Conservation (phyloP, 2,329 filamentous ascomycete species). For the Sphaerulina vaccinii region DNA sequence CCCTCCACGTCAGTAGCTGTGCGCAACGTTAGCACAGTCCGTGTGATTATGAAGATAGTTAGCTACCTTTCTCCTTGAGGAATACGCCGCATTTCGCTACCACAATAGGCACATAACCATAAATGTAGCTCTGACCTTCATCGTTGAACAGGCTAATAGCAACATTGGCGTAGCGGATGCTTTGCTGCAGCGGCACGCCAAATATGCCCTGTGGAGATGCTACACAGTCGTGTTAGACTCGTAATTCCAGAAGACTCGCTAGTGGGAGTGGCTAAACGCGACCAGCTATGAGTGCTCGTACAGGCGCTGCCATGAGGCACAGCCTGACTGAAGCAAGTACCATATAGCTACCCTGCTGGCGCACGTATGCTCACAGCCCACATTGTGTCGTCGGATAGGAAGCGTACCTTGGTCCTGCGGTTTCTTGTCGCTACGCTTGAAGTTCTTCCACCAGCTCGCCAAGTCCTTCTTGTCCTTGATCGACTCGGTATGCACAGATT, state of each 20-base stretch:
- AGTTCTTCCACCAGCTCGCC: slow-evolving; percentile 96
- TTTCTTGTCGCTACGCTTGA: slow-evolving; percentile 68
- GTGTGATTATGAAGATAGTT: background rate
- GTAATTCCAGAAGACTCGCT: background rate
- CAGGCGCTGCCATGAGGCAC: slow-evolving; percentile 3
- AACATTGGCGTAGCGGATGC: slow-evolving; percentile 96
- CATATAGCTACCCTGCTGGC: background rate
- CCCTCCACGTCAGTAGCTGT: slow-evolving; percentile 90
- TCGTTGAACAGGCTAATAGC: slow-evolving; percentile 95
- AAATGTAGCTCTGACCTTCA: slow-evolving; percentile 91
- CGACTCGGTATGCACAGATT: slow-evolving; percentile 57
- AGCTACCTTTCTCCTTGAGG: slow-evolving; percentile 90
- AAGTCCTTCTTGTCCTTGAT: slow-evolving; percentile 84
- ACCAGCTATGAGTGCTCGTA: background rate
- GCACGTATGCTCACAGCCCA: background rate
- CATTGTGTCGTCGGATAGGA: slow-evolving; percentile 2
- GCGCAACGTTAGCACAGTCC: slow-evolving; percentile 29
- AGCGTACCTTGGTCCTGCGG: slow-evolving; percentile 62
- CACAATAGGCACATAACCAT: slow-evolving; percentile 96
- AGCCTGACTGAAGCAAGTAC: background rate
- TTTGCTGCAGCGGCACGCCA: slow-evolving; percentile 86
- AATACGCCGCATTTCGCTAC: slow-evolving; percentile 98
- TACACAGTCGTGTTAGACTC: slow-evolving; percentile 20
- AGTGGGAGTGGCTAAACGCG: background rate
- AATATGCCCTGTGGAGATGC: slow-evolving; percentile 73